Evolutionary conservation across 441 rosid species (phyloP), one percentile per base, ranked within the genome.

Genomic region (Syzygium malaccense): DNA sequence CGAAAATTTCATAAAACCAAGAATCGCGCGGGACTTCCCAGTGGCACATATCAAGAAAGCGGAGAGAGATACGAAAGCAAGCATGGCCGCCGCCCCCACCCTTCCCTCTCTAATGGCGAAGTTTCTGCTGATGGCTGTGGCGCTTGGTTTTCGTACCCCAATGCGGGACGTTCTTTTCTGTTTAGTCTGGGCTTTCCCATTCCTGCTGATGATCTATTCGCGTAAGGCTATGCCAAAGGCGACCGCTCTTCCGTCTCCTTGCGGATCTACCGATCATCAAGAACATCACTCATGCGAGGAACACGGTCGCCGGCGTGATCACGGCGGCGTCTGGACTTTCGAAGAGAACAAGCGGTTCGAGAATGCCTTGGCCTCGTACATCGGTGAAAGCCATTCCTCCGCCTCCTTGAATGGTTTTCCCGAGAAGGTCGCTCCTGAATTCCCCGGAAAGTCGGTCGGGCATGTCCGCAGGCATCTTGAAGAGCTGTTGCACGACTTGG

Each of bases 241-340:
- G 26, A 14, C 32, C 32, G 7, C 32, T 5, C 32, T 14, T 28
- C 32, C 18, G 17, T 6, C 66, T 60, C 66, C 6, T 13, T 3
- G 32, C 32, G 4, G 66, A 4, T 20, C 80, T 4, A 25, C 7
- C 83, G 14, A 75, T 41, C n/a, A 45, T 41, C 18, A 2, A 57
- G n/a, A 10, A 25, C n/a, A 6, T 57, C 62, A 14, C 62, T 57
- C 14, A 6, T 28, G 28, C n/a, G 5, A 56, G 60, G 60, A 57
- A 0, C 9, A n/a, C 7, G 6, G 18, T 11, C 2, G 79, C 4
- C 6, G 14, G 7, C 8, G 2, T 7, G 1, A 11, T 7, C 1
- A 14, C 4, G 1, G 15, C 17, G 28, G 51, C 3, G 8, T 7
- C 17, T 75, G 83, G 83, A 75, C 83, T 25, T 75, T 75, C 17